Evolutionary conservation across 768 basidiomycete genomes (phyloP).

Genomic region (Pluteus cervinus): DNA sequence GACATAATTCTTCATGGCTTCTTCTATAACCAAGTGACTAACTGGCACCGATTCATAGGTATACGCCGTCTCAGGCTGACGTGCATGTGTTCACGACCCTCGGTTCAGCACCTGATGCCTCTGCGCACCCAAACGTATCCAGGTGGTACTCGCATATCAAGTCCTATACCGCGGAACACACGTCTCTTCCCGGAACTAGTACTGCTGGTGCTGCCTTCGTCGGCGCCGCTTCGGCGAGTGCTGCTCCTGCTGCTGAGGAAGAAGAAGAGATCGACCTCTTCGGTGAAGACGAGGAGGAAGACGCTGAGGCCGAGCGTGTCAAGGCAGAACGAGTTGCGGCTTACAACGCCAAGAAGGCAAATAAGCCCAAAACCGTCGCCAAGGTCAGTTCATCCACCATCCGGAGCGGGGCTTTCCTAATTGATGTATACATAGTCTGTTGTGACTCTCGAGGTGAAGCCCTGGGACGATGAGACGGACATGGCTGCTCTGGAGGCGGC

Average conservation of each 20-base stretch:
- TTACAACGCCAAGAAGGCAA: slow-evolving; percentile 91
- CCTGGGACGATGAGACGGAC: slow-evolving; percentile 99
- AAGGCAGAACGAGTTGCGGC: slow-evolving; percentile 91
- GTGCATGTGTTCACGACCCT: slow-evolving; percentile 87
- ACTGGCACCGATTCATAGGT: slow-evolving; percentile 40
- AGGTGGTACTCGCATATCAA: slow-evolving; percentile 96
- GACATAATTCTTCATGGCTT: too few species aligned
- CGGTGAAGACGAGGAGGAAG: slow-evolving; percentile 77
- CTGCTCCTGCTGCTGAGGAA: slow-evolving; percentile 51
- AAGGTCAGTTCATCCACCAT: slow-evolving; percentile 48
- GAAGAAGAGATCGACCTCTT: slow-evolving; percentile 84
- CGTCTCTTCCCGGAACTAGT: slow-evolving; percentile 78
- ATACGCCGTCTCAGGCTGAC: slow-evolving; percentile 91
- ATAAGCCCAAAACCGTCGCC: slow-evolving; percentile 80
- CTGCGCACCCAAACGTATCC: slow-evolving; percentile 64
- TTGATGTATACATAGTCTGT: slow-evolving; percentile 60
- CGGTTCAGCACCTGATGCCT: slow-evolving; percentile 55
- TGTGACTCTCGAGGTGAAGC: slow-evolving; percentile 97
- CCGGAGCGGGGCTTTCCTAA: slow-evolving; percentile 4
- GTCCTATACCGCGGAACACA: slow-evolving; percentile 77
- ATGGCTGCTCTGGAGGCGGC: slow-evolving; percentile 80
- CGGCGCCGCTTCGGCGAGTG: slow-evolving; percentile 38
- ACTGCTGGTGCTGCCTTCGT: slow-evolving; percentile 72
- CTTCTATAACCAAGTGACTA: slow-evolving; percentile 2
- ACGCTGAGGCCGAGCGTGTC: slow-evolving; percentile 79